phyloP scores from a whole-genome alignment of 805 yeast species.

The Spathaspora girioi region DNA sequence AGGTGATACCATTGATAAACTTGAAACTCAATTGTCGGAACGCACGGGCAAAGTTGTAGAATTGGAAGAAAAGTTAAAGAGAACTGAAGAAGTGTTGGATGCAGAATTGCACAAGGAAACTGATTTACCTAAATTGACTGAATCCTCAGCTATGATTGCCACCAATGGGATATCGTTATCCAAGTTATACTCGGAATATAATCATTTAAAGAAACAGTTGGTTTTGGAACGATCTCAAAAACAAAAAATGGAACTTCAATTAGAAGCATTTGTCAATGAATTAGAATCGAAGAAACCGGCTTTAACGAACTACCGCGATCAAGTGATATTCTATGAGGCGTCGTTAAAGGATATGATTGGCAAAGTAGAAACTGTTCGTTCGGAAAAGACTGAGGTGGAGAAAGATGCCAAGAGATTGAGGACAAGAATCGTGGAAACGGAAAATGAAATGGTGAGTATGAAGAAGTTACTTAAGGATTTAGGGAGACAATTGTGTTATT shows the following conservation, averaged over 20 bases:
- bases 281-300: constrained; percentile 77
- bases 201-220: constrained; percentile 60
- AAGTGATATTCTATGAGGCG: constrained; percentile 50
- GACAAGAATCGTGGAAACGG: constrained; percentile 36
- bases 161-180: constrained; percentile 57
- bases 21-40: constrained; percentile 31
- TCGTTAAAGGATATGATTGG: constrained; percentile 51
- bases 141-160: constrained; percentile 53
- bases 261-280: constrained; percentile 70
- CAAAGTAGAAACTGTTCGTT: constrained; percentile 48
- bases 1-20: constrained; percentile 27
- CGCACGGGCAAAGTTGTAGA: constrained; percentile 30
- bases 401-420: constrained; percentile 33
- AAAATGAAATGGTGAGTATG: constrained; percentile 45
- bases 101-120: constrained; percentile 36
- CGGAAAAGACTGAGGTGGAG: constrained; percentile 45
- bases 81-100: constrained; percentile 41
- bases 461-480: constrained; percentile 64
- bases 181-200: constrained; percentile 61
- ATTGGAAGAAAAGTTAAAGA: constrained; percentile 31
- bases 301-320: constrained; percentile 62
- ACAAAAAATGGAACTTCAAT: constrained; percentile 63
- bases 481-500: constrained; percentile 75
- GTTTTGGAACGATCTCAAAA: constrained; percentile 69
- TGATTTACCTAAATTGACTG: constrained; percentile 44